Evolutionary conservation across 148 eudicot species (phyloP).

Genomic region (Heliamphora exappendiculata): DNA sequence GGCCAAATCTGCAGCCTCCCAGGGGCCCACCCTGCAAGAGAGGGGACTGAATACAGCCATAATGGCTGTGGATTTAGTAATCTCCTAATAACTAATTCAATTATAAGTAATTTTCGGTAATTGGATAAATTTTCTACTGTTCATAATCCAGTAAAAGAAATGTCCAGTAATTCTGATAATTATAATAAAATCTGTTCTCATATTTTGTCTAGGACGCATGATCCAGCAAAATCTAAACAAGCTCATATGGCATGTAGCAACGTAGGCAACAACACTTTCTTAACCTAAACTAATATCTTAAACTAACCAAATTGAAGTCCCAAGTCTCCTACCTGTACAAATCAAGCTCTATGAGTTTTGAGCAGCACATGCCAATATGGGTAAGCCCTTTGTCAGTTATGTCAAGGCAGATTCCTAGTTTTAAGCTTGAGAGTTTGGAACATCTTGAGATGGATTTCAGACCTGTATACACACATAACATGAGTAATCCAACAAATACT

Average conservation of each 20-base stretch:
- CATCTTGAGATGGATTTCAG: conserved; percentile 79
- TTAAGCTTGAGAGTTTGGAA: conserved; percentile 49
- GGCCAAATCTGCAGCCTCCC: too few relatives aligned
- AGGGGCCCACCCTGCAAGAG: too few relatives aligned
- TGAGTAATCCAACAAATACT: conserved; percentile 3
- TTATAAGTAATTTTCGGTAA: neutral
- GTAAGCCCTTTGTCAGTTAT: conserved; percentile 66
- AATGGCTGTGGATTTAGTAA: too few relatives aligned
- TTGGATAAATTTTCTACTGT: neutral
- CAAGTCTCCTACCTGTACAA: conserved; percentile 60
- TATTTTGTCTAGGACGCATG: neutral
- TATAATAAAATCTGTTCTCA: neutral
- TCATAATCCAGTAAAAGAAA: neutral
- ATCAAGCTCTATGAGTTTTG: conserved; percentile 78
- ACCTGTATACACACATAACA: conserved; percentile 36
- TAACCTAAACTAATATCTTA: neutral
- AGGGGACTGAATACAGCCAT: too few relatives aligned
- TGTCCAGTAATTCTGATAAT: neutral
- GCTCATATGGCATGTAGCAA: neutral
- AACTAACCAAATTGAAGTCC: neutral
- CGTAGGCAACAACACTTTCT: neutral
- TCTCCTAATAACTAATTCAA: neutral
- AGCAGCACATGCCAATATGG: conserved; percentile 57
- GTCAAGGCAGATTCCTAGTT: conserved; percentile 80
- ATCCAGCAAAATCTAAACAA: neutral